These are phyloP conservation scores for Colletotrichum paranaense DNA, from an alignment of 2,329 filamentous ascomycete genomes.

Conservation along the genomic window DNA sequence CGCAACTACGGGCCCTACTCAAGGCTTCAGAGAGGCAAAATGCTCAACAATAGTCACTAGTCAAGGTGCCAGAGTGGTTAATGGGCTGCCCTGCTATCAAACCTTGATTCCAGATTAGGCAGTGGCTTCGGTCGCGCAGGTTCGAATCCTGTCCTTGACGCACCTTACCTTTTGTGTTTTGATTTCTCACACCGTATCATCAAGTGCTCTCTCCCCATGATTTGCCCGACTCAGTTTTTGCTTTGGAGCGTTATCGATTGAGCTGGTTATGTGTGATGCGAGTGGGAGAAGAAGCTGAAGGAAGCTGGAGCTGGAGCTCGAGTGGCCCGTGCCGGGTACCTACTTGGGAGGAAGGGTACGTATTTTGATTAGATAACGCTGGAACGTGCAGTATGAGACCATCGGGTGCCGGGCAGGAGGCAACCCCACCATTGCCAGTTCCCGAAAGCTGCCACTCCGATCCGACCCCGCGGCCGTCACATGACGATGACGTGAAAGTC, in stretches of 20 bases:
- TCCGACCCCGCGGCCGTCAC: slow-evolving; percentile 31
- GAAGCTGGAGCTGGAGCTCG: not conserved
- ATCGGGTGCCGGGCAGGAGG: slow-evolving; percentile 4
- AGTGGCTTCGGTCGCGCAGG: slow-evolving; percentile 24
- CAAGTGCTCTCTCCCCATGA: not conserved
- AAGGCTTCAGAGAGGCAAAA: fast-evolving
- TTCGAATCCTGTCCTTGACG: slow-evolving; percentile 25
- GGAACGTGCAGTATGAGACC: too few relatives aligned
- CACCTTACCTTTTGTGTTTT: not conserved
- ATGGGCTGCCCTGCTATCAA: slow-evolving; percentile 24
- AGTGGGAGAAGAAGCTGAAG: not conserved
- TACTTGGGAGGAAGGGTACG: not conserved
- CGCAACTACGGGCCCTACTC: fast-evolving
- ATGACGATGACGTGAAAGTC: slow-evolving; percentile 33
- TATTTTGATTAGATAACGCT: not conserved
- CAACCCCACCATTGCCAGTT: slow-evolving; percentile 13
- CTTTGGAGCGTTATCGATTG: not conserved
- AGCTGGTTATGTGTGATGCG: not conserved
- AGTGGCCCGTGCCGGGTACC: not conserved
- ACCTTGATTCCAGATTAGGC: slow-evolving; percentile 12
- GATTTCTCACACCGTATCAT: too few relatives aligned
- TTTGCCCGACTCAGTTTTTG: not conserved
- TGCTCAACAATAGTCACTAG: not conserved
- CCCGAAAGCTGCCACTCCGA: slow-evolving; percentile 19
- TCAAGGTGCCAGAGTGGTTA: slow-evolving; percentile 26